Evolutionary conservation across 1,284 basidiomycete species (phyloP).

Genomic region (Apiotrichum brassicae): DNA sequence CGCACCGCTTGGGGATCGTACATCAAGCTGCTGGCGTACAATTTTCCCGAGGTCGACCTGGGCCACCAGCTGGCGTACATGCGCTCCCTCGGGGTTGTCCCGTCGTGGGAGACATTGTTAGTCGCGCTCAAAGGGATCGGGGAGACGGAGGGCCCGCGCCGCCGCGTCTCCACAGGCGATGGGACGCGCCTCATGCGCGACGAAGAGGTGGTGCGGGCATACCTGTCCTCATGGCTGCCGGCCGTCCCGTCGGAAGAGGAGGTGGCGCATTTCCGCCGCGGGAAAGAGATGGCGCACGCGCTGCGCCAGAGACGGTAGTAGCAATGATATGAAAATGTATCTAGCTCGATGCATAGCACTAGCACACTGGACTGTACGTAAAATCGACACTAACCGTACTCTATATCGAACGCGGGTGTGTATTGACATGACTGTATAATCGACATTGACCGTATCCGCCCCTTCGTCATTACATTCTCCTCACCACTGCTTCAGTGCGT

Average conservation of each 20-base stretch:
- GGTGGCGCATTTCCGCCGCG: slow-evolving; percentile 18
- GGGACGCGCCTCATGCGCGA: slow-evolving; percentile 36
- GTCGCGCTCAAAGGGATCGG: slow-evolving; percentile 62
- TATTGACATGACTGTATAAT: no score
- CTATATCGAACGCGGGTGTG: no score
- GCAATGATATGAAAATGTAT: no score
- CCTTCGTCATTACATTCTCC: background rate
- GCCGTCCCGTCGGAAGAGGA: slow-evolving; percentile 51
- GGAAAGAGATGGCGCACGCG: background rate
- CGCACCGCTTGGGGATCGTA: slow-evolving; percentile 57
- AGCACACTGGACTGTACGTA: no score
- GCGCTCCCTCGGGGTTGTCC: slow-evolving; percentile 56
- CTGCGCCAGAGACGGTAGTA: background rate
- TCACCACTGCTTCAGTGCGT: slow-evolving; percentile 32
- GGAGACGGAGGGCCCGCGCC: slow-evolving; percentile 60
- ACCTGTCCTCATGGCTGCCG: slow-evolving; percentile 62
- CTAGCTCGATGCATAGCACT: no score
- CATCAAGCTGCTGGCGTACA: slow-evolving; percentile 58
- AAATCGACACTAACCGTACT: no score
- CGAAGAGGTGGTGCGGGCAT: slow-evolving; percentile 54
- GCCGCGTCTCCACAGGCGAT: slow-evolving; percentile 52
- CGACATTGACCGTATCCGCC: background rate
- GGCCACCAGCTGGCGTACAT: slow-evolving; percentile 68
- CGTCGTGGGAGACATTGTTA: slow-evolving; percentile 55
- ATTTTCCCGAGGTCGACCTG: slow-evolving; percentile 39